Base-by-base conservation (phyloP, 306 rosid genomes). In the peach (Prunus persica) region DNA sequence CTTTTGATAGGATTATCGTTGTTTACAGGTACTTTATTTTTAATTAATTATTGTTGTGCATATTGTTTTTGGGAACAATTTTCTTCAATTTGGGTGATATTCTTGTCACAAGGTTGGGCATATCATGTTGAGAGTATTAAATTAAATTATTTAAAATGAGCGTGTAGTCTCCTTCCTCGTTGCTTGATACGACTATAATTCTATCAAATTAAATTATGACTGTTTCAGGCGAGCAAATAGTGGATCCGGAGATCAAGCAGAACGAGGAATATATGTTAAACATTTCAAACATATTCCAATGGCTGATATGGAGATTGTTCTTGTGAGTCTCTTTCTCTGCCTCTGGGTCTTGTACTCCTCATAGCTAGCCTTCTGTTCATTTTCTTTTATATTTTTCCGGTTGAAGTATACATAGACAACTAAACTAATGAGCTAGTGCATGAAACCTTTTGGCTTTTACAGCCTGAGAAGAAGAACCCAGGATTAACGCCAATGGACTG, bases 401-500 rank as follows among this genome's bases (percentile, higher is more conserved):
- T 66, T 38, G 51, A 75, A 74, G 50, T 47, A 11, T 47, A 0
- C 51, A 47, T 38, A 38, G 43, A 1, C 9, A 38, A 38, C 43
- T 38, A 38, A 6, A 38, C 43, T 61, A 72, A 74, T 73, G 74
- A 87, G 75, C 62, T 52, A 24, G 45, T 73, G 30, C 66, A 51
- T 5, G 76, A 38, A 79, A 79, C 76, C 38, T 78, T 76, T 82
- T 61, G 76, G 76, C 41, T 25, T 34, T 34, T 11, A 70, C 93
- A 95, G 99, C 99, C 99, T 18, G 99, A 92, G 78, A 95, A 92
- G 93, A 89, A 88, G 90, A 95, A 82, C 83, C 97, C 99, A 20
- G 99, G 97, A 84, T 88, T 95, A 82, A 95, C 97, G 82, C 99
- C 99, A 82, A 95, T 89, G 97, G 99, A 95, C 81, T 95, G 99